phyloP scores from a whole-genome alignment of 2,329 filamentous ascomycete species.

The Colletotrichum lentis region DNA sequence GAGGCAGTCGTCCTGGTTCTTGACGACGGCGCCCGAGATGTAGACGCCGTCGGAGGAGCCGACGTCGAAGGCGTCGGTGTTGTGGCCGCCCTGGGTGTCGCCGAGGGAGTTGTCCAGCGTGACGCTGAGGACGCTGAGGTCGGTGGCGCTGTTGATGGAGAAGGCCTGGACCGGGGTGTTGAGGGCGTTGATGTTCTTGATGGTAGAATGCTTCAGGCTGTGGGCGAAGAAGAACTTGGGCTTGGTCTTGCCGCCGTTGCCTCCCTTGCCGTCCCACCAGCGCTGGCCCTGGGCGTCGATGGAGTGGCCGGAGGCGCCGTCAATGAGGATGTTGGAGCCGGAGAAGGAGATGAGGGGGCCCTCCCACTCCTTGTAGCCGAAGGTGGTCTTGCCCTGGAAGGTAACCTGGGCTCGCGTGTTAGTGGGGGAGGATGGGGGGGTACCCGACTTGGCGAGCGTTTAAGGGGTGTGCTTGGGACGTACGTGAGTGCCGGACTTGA shows the following conservation, averaged over 20 bases:
- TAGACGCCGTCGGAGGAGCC: slow-evolving; percentile 57
- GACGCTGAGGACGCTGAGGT: slow-evolving; percentile 48
- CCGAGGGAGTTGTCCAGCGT: slow-evolving; percentile 52
- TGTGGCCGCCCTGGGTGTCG: slow-evolving; percentile 51
- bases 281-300: slow-evolving; percentile 64
- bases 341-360: slow-evolving; percentile 70
- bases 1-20: slow-evolving; percentile 70
- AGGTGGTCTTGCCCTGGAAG: slow-evolving; percentile 73
- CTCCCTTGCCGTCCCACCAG: slow-evolving; percentile 70
- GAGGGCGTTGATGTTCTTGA: slow-evolving; percentile 50
- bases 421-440: no score
- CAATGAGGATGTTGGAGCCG: slow-evolving; percentile 63
- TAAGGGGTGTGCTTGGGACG: no score
- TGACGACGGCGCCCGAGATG: slow-evolving; percentile 61
- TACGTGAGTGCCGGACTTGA: slow-evolving; percentile 57
- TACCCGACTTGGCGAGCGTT: no score
- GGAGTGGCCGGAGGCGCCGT: slow-evolving; percentile 58
- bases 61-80: slow-evolving; percentile 69
- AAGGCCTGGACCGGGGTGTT: slow-evolving; percentile 56
- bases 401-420: slow-evolving; percentile 51
- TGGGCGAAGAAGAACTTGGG: slow-evolving; percentile 67
- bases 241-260: slow-evolving; percentile 68
- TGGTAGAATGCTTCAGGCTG: slow-evolving; percentile 48
- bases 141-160: slow-evolving; percentile 49
- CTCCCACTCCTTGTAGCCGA: slow-evolving; percentile 70